Evolutionary conservation across 768 basidiomycete species (phyloP).

Genomic region (Lentinula lateritia): DNA sequence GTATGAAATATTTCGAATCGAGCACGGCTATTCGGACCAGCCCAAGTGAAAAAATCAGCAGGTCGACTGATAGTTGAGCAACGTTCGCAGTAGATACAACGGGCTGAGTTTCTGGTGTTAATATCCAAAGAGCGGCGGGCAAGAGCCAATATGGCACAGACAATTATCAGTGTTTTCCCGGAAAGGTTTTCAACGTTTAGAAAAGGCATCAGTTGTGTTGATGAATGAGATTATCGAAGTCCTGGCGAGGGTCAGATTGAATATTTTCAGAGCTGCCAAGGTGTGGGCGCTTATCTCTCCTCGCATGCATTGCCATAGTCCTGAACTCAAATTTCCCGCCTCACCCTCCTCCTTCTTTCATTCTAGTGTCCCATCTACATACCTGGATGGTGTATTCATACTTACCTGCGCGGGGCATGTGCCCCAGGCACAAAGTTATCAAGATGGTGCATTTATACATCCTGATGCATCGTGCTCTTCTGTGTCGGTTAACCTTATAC

Average conservation of each 20-base stretch:
- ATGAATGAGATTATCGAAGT: background rate
- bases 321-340: too few species aligned
- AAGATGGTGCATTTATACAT: too few species aligned
- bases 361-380: too few species aligned
- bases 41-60: constrained; percentile 62
- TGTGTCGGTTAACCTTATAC: too few species aligned
- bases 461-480: too few species aligned
- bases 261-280: too few species aligned
- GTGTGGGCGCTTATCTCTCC: background rate
- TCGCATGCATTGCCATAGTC: too few species aligned
- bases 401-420: too few species aligned
- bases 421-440: too few species aligned
- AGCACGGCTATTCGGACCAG: constrained; percentile 59
- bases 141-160: constrained; percentile 21
- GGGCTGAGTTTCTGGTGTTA: constrained; percentile 34
- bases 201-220: constrained; percentile 25
- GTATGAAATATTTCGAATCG: constrained; percentile 57
- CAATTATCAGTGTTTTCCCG: constrained; percentile 40
- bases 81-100: constrained; percentile 79
- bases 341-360: too few species aligned
- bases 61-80: constrained; percentile 70
- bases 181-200: constrained; percentile 18
- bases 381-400: too few species aligned
- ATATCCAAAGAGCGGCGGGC: constrained; percentile 8
- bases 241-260: too few species aligned